Evolutionary conservation across 2,329 filamentous ascomycete genomes (phyloP).

Genomic region (Fragosphaeria purpurea): DNA sequence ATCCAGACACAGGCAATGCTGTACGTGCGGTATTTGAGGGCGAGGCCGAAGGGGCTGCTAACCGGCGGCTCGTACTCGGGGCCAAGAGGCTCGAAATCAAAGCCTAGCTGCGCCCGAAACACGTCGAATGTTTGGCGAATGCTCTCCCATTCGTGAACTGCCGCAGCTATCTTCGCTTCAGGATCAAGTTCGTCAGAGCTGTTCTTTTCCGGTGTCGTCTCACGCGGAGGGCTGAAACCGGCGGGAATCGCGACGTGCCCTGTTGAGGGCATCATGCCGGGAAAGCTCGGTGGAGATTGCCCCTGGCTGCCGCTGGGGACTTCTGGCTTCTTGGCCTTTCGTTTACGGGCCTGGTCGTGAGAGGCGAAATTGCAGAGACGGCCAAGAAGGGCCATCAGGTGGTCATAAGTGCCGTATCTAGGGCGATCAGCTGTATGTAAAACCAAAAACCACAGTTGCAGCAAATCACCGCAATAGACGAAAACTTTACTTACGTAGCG

Average conservation of each 20-base stretch:
- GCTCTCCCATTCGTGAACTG: constrained; percentile 66
- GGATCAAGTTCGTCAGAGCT: constrained; percentile 47
- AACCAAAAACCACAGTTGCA: no score
- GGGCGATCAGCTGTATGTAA: no score
- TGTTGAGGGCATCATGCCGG: constrained; percentile 45
- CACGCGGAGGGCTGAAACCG: constrained; percentile 43
- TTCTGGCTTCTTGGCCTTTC: constrained; percentile 46
- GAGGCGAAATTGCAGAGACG: constrained; percentile 70
- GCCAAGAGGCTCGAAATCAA: constrained; percentile 66
- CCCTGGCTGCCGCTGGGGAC: constrained; percentile 15
- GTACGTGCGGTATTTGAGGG: constrained; percentile 73
- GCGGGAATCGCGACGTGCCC: constrained; percentile 40
- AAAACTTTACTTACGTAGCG: constrained; percentile 46
- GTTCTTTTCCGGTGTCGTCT: constrained; percentile 31
- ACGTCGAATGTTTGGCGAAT: constrained; percentile 62
- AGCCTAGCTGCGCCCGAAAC: constrained; percentile 56
- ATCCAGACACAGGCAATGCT: constrained; percentile 83
- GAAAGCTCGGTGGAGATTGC: constrained; percentile 36
- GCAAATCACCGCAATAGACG: no score
- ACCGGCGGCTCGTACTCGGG: constrained; percentile 53
- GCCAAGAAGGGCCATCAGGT: constrained; percentile 71
- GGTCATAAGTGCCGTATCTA: constrained; percentile 79
- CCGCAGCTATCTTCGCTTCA: constrained; percentile 55
- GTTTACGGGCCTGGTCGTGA: constrained; percentile 68
- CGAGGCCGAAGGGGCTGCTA: constrained; percentile 70